phyloP scores from a whole-genome alignment of 139 green algal species.

The Parachlorella kessleri region DNA sequence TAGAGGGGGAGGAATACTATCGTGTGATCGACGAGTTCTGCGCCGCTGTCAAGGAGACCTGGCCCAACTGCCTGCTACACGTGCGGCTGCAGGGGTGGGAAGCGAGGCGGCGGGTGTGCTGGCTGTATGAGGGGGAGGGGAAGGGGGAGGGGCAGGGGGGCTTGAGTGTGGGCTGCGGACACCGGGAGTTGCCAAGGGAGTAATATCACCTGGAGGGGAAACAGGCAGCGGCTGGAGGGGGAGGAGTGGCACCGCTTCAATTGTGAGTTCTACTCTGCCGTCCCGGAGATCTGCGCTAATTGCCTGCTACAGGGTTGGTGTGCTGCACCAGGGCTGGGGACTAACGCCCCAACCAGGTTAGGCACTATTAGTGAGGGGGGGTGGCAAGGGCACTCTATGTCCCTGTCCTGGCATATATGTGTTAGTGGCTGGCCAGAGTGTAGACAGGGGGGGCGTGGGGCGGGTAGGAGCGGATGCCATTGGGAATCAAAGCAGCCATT shows the following conservation, averaged over 20 bases:
- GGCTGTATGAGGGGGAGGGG: neutral
- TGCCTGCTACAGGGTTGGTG: too few species aligned
- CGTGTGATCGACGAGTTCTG: conserved; percentile 65
- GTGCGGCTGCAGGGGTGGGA: too few species aligned
- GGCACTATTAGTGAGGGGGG: too few species aligned
- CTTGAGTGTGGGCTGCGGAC: conserved; percentile 92
- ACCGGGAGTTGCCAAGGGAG: conserved; percentile 70
- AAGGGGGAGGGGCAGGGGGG: conserved; percentile 38
- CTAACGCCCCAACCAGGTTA: too few species aligned
- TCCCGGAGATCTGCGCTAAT: neutral
- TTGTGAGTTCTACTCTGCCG: conserved; percentile 46
- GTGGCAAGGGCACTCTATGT: too few species aligned
- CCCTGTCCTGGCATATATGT: too few species aligned
- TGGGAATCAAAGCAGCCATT: too few species aligned
- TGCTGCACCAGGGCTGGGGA: too few species aligned
- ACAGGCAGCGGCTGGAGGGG: conserved; percentile 44
- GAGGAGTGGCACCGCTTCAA: conserved; percentile 66
- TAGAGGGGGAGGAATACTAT: conserved; percentile 60
- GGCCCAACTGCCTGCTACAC: conserved; percentile 29
- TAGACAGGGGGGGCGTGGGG: too few species aligned
- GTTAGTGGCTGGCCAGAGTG: too few species aligned
- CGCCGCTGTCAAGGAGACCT: conserved; percentile 16
- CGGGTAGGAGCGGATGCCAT: too few species aligned
- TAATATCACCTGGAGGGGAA: conserved; percentile 71
- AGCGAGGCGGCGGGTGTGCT: neutral